These are phyloP conservation scores for Neopestalotiopsis sp. DNA, from an alignment of 2,329 filamentous ascomycete genomes.

Conservation along the genomic window DNA sequence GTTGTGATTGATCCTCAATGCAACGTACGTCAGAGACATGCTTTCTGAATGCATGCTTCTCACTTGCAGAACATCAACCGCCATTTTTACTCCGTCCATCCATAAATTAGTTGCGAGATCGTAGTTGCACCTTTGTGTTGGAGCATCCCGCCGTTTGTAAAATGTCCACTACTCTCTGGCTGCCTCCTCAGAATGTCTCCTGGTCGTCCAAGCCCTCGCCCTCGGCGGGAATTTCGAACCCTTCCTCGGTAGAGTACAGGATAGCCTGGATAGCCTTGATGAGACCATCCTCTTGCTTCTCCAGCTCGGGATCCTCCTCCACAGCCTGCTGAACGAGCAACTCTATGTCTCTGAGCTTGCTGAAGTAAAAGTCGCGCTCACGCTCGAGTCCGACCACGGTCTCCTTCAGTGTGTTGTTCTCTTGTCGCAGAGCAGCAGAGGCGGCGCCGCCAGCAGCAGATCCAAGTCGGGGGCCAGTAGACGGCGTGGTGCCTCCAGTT, in stretches of 20 bases:
- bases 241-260: slow-evolving; percentile 93
- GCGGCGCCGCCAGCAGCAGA: slow-evolving; percentile 56
- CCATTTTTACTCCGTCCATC: background rate
- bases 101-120: background rate
- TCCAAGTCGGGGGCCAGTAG: slow-evolving; percentile 54
- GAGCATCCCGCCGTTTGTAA: too few relatives aligned
- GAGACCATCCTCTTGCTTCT: slow-evolving; percentile 90
- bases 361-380: slow-evolving; percentile 98
- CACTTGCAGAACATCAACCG: background rate
- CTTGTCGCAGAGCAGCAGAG: slow-evolving; percentile 76
- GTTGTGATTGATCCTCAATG: background rate
- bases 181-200: slow-evolving; percentile 70
- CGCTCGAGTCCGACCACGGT: slow-evolving; percentile 93
- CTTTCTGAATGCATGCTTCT: background rate
- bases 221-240: slow-evolving; percentile 88
- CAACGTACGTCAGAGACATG: background rate
- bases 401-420: slow-evolving; percentile 90
- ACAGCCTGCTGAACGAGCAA: slow-evolving; percentile 90
- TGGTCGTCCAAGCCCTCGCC: slow-evolving; percentile 74
- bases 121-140: background rate
- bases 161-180: background rate
- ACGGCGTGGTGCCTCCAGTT: slow-evolving; percentile 66
- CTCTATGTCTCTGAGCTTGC: slow-evolving; percentile 97
- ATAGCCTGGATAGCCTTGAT: slow-evolving; percentile 97
- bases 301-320: slow-evolving; percentile 89